Evolutionary conservation across 768 basidiomycete species (phyloP), one percentile per base, ranked within the genome.

Genomic region (Leccinellum albellum): DNA sequence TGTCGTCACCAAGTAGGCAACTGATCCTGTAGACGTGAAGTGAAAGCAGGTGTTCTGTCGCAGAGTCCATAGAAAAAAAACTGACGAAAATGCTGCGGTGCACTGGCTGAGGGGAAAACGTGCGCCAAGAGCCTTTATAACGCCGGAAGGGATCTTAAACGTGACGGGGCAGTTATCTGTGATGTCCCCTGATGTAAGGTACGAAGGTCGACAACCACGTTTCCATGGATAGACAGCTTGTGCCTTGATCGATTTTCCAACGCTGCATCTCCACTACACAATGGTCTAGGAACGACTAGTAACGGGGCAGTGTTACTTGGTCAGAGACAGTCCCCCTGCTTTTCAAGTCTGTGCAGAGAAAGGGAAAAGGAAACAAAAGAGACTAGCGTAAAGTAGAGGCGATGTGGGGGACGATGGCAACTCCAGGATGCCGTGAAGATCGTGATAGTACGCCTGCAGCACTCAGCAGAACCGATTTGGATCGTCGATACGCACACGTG

Each of bases 21-120:
- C 65, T 66, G 4, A 64, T 50, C 37, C 62, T 64, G 56, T 67
- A 71, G 31, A 70, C 58, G 47, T 72, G 69, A 29, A 70, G 52
- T 10, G 64, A 68, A 15, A 61, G 33, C 15, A 40, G 48, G 15
- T 46, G 57, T 35, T 54, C 59, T 45, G 44, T 23, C 15, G 31
- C 23, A 28, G 46, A 44, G 4, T 28, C 35, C 56, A 61, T 63
- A 42, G 29, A 23, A 45, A 45, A 13, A 21, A 23, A 44, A 45
- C 20, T 20, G 44, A 21, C 44, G 44, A 13, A 8, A 17, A 12
- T 5, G 7, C 44, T 23, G 23, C 44, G 44, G 9, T 40, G 37
- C n/a, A 40, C 37, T 40, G 37, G 2, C 37, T n/a, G 8, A 8
- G 10, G 14, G 28, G 28, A 37, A 29, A 17, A 50, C 13, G 13